A percentile compares a stretch with the other conserved stretches of the same genome.
These are phyloP conservation scores for Lactarius sanguifluus DNA, from an alignment of 768 basidiomycete genomes.

Conservation along the genomic window DNA sequence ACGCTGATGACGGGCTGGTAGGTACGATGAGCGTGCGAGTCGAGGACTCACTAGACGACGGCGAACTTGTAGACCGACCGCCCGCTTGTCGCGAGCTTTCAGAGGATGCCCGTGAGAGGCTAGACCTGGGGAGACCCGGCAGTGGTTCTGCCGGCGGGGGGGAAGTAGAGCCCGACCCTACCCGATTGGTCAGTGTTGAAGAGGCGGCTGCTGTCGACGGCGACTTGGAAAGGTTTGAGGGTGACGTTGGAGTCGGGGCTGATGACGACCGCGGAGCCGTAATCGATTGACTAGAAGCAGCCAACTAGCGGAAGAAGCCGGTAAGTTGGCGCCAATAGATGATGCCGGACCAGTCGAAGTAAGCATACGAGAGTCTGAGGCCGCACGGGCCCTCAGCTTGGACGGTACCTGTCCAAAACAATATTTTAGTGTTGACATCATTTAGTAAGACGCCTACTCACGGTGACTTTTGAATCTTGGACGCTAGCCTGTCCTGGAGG, in stretches of 20 bases:
- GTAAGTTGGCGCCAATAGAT: slow-evolving; percentile 10
- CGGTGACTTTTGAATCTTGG: slow-evolving; percentile 8
- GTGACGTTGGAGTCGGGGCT: slow-evolving; percentile 14
- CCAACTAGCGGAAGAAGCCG: slow-evolving; percentile 9
- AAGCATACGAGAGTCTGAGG: slow-evolving; percentile 28
- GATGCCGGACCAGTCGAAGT: slow-evolving; percentile 5
- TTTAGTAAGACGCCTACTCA: slow-evolving; percentile 5
- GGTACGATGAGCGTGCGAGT: slow-evolving; percentile 21
- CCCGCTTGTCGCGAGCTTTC: slow-evolving; percentile 14
- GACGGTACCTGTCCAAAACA: slow-evolving; percentile 9
- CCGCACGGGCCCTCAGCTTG: slow-evolving; percentile 24
- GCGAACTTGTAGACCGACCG: slow-evolving; percentile 11
- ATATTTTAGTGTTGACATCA: neutral
- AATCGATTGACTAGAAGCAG: slow-evolving; percentile 14
- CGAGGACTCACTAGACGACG: slow-evolving; percentile 25
- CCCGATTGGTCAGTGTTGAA: slow-evolving; percentile 10
- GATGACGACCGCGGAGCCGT: slow-evolving; percentile 13
- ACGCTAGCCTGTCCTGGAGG: neutral
- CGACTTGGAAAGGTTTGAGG: slow-evolving; percentile 25
- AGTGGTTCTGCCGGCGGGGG: slow-evolving; percentile 17
- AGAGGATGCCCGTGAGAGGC: slow-evolving; percentile 18
- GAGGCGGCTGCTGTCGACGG: slow-evolving; percentile 19
- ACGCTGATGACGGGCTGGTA: slow-evolving; percentile 8
- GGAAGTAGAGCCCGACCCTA: slow-evolving; percentile 7
- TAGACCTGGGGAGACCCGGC: slow-evolving; percentile 16